Evolutionary conservation across 805 yeast genomes (phyloP).

Genomic region (Candida multigemmis): DNA sequence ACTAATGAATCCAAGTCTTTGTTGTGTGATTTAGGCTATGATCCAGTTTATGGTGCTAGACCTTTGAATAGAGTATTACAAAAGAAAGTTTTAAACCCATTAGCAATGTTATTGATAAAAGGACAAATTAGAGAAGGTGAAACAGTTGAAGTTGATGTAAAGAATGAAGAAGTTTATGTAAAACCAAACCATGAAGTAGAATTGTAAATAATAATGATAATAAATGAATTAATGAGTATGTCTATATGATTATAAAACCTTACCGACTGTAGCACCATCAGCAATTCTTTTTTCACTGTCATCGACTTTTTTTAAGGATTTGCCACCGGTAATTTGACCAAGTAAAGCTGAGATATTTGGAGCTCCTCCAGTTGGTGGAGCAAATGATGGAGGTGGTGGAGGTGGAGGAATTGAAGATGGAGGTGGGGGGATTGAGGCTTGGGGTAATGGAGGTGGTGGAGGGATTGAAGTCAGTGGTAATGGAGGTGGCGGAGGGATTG

Average conservation of each 20-base stretch:
- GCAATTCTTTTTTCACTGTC: slow-evolving; percentile 38
- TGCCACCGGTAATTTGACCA: slow-evolving; percentile 51
- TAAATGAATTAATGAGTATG: background rate
- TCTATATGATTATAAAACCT: slow-evolving; percentile 27
- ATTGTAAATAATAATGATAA: slow-evolving; percentile 5
- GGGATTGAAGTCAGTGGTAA: slow-evolving; percentile 9
- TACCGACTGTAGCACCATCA: slow-evolving; percentile 41
- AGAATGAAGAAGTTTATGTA: slow-evolving; percentile 15
- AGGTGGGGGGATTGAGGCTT: slow-evolving; percentile 10
- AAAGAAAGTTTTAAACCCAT: slow-evolving; percentile 75
- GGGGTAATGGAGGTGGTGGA: slow-evolving; percentile 11
- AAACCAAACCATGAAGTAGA: slow-evolving; percentile 22
- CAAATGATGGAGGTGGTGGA: slow-evolving; percentile 21
- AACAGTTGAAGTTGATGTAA: slow-evolving; percentile 16
- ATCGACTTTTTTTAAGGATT: slow-evolving; percentile 40
- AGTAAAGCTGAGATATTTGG: slow-evolving; percentile 39
- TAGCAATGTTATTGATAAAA: slow-evolving; percentile 70
- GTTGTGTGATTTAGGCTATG: slow-evolving; percentile 83
- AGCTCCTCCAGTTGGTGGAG: slow-evolving; percentile 17
- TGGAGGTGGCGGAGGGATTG: slow-evolving; percentile 14
- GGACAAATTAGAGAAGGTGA: slow-evolving; percentile 56
- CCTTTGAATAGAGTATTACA: slow-evolving; percentile 89
- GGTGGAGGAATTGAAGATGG: slow-evolving; percentile 13
- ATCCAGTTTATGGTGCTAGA: slow-evolving; percentile 89
- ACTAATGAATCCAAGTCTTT: slow-evolving; percentile 62